A percentile compares a stretch with the other conserved stretches of the same genome.
Conservation (phyloP, 306 rosid species). For the Hylodesmum podocarpum region DNA sequence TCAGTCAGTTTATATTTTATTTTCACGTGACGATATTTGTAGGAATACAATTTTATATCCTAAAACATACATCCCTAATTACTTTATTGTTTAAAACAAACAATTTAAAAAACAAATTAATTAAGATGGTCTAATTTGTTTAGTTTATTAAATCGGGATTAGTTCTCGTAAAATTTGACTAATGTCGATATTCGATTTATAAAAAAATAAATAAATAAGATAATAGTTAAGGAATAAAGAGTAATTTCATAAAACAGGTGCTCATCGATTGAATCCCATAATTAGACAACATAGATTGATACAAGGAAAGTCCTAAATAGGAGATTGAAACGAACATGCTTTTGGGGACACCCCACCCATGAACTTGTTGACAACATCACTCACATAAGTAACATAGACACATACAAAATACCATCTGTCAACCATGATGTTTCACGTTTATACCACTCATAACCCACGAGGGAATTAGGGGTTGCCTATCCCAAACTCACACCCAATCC, state of each 20-base stretch:
- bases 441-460: conserved; percentile 70
- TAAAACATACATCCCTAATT: too few relatives aligned
- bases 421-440: conserved; percentile 70
- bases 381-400: not conserved
- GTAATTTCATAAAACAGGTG: conserved; percentile 17
- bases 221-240: conserved; percentile 27
- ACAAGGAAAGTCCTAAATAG: conserved; percentile 22
- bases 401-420: conserved; percentile 55
- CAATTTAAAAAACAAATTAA: too few relatives aligned
- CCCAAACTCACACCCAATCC: conserved; percentile 35
- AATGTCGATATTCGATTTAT: too few relatives aligned
- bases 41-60: too few relatives aligned
- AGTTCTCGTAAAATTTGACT: too few relatives aligned
- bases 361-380: conserved; percentile 19
- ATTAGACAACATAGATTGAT: conserved; percentile 13
- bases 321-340: conserved; percentile 2
- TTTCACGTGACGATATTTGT: too few relatives aligned
- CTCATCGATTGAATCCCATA: not conserved
- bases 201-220: too few relatives aligned
- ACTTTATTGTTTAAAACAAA: not conserved
- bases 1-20: too few relatives aligned
- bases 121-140: too few relatives aligned
- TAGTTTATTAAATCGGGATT: too few relatives aligned
- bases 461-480: conserved; percentile 32
- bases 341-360: conserved; percentile 1